Evolutionary conservation across 345 rosid species (phyloP).

Genomic region (Triadica sebifera): DNA sequence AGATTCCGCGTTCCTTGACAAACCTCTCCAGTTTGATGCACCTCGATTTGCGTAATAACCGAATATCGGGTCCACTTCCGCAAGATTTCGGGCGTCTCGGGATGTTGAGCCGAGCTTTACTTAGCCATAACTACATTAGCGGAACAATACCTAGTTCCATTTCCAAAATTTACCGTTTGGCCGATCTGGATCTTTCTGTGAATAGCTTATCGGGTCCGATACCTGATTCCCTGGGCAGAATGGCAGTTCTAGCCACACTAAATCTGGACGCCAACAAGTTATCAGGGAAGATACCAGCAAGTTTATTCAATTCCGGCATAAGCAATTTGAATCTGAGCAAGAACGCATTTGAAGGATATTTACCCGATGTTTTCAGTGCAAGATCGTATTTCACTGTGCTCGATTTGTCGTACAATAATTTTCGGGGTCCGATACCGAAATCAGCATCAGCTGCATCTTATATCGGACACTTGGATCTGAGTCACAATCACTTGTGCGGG

Average conservation of each 20-base stretch:
- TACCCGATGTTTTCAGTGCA: slow-evolving; percentile 73
- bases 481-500: slow-evolving; percentile 86
- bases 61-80: slow-evolving; percentile 56
- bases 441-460: slow-evolving; percentile 50
- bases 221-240: slow-evolving; percentile 64
- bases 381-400: slow-evolving; percentile 69
- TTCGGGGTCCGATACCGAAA: slow-evolving; percentile 63
- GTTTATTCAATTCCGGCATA: slow-evolving; percentile 53
- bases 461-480: slow-evolving; percentile 81
- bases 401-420: slow-evolving; percentile 63
- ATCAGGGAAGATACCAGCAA: slow-evolving; percentile 54
- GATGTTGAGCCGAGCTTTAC: slow-evolving; percentile 74
- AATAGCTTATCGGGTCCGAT: slow-evolving; percentile 61
- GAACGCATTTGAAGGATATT: slow-evolving; percentile 49
- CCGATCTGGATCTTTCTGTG: slow-evolving; percentile 75
- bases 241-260: slow-evolving; percentile 76
- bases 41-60: slow-evolving; percentile 69
- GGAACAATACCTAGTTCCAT: slow-evolving; percentile 66
- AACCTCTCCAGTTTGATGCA: slow-evolving; percentile 76
- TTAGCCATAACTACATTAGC: slow-evolving; percentile 56
- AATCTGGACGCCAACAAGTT: slow-evolving; percentile 72
- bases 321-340: slow-evolving; percentile 64
- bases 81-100: slow-evolving; percentile 48
- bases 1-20: slow-evolving; percentile 56
- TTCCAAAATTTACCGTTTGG: slow-evolving; percentile 66